Percentiles rank a stretch among this genome's conserved stretches.
Conservation (phyloP, 2,329 filamentous ascomycete genomes). For the Talaromyces albobiverticillius region DNA sequence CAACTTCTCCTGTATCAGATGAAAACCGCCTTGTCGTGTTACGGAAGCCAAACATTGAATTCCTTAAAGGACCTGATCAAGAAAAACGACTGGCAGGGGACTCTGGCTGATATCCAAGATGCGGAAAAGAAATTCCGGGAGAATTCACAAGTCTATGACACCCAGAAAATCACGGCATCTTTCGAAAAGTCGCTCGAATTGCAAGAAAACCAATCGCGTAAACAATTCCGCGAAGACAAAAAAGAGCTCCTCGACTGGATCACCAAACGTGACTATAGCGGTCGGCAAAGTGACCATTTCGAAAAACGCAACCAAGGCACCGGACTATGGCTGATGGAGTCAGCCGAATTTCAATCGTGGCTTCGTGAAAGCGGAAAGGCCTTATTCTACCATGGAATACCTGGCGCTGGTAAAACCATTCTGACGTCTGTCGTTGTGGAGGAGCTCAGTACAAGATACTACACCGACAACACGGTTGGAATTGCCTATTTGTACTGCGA, state of each 20-base stretch:
- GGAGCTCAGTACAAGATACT: background rate
- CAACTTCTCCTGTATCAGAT: conserved; percentile 7
- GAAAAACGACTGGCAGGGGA: background rate
- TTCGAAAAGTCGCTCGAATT: conserved; percentile 1
- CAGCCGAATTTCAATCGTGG: conserved; percentile 16
- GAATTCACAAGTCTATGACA: conserved; percentile 2
- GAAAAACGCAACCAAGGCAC: conserved; percentile 6
- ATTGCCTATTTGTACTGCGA: conserved; percentile 11
- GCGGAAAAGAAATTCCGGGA: background rate
- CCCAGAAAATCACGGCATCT: conserved; percentile 4
- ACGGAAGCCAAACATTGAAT: conserved; percentile 1
- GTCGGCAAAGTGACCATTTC: conserved; percentile 7
- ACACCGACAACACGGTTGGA: conserved; percentile 1
- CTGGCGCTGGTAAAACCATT: conserved; percentile 12
- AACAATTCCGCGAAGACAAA: background rate
- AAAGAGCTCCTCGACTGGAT: conserved; percentile 3
- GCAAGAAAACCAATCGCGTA: background rate
- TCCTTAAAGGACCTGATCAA: conserved; percentile 6
- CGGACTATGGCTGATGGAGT: conserved; percentile 18
- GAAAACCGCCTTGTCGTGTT: background rate
- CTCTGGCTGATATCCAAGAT: background rate
- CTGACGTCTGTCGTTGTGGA: conserved; percentile 6
- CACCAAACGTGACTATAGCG: conserved; percentile 4
- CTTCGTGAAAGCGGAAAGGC: background rate
- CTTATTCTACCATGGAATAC: conserved; percentile 33